Evolutionary conservation across 2,329 filamentous ascomycete genomes (phyloP).

Genomic region (Cladophialophora yegresii): DNA sequence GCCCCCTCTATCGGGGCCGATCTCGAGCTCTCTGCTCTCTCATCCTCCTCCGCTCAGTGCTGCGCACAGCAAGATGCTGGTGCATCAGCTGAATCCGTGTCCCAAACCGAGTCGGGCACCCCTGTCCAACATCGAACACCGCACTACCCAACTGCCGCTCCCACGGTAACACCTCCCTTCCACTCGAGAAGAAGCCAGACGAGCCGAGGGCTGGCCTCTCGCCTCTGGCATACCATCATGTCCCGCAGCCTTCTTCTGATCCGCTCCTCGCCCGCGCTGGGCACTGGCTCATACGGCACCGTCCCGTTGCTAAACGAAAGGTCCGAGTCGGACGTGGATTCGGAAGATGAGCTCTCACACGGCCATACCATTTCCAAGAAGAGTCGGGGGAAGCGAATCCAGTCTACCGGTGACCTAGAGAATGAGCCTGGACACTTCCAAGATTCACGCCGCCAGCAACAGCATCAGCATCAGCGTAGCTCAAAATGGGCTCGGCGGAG

Average conservation of each 20-base stretch:
- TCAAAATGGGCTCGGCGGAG: slow-evolving; percentile 32
- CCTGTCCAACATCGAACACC: slow-evolving; percentile 16
- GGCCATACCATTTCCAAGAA: slow-evolving; percentile 13
- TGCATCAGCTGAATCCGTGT: slow-evolving; percentile 15
- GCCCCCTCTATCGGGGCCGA: not conserved
- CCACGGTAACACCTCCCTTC: slow-evolving; percentile 19
- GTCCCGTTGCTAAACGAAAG: slow-evolving; percentile 44
- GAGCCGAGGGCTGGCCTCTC: slow-evolving; percentile 21
- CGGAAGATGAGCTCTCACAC: slow-evolving; percentile 36
- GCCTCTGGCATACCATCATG: slow-evolving; percentile 42
- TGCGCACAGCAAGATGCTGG: slow-evolving; percentile 29
- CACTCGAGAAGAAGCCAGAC: slow-evolving; percentile 4
- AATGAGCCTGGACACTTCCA: slow-evolving; percentile 17
- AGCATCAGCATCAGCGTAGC: slow-evolving; percentile 12
- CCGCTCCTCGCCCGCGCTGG: slow-evolving; percentile 62
- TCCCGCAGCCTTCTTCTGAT: slow-evolving; percentile 56
- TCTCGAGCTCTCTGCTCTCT: slow-evolving; percentile 26
- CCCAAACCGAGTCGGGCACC: slow-evolving; percentile 18
- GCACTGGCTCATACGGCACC: slow-evolving; percentile 63
- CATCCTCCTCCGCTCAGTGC: slow-evolving; percentile 9
- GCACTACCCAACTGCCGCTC: slow-evolving; percentile 9
- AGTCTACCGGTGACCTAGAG: slow-evolving; percentile 21
- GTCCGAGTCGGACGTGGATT: slow-evolving; percentile 26
- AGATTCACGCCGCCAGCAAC: slow-evolving; percentile 18
- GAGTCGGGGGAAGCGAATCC: slow-evolving; percentile 28